A percentile compares a stretch with the other conserved stretches of the same genome.
Conservation (phyloP, 768 basidiomycete genomes). For the Amyloporia xantha region DNA sequence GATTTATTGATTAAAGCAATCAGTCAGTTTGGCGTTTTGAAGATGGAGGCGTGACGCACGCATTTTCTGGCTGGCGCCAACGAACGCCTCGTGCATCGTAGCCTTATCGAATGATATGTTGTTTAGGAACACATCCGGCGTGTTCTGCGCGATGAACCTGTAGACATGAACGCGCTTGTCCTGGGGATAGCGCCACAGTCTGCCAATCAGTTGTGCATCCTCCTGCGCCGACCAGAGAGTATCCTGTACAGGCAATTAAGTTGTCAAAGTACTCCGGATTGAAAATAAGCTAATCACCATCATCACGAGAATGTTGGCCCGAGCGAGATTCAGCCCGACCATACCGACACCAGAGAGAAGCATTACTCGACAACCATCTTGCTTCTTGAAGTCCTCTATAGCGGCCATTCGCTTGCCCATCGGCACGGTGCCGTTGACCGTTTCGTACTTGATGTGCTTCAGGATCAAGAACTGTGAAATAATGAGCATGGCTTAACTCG, state of each 20-base stretch:
- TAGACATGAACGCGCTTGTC: constrained; percentile 16
- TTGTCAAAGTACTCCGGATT: neutral
- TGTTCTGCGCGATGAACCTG: constrained; percentile 5
- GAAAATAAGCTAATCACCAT: constrained; percentile 1
- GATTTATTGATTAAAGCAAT: neutral
- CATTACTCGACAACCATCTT: constrained; percentile 3
- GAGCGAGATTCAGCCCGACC: constrained; percentile 13
- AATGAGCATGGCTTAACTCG: too few relatives aligned
- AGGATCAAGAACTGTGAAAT: constrained; percentile 10
- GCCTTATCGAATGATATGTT: constrained; percentile 16
- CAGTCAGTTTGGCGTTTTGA: too few relatives aligned
- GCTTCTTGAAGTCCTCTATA: constrained; percentile 4
- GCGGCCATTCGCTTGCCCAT: neutral
- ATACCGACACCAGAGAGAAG: constrained; percentile 15
- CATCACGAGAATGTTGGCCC: constrained; percentile 12
- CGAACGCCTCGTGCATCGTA: constrained; percentile 1
- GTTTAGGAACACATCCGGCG: constrained; percentile 19
- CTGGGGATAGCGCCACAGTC: constrained; percentile 12
- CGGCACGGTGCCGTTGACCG: constrained; percentile 5
- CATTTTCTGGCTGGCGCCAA: neutral
- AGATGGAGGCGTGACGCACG: neutral
- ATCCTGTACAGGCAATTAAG: constrained; percentile 12
- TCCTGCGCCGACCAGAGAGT: constrained; percentile 19
- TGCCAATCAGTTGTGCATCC: constrained; percentile 16
- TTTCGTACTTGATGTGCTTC: neutral